Conservation (phyloP, 164 flowering plant genomes). For the Piper longum region DNA sequence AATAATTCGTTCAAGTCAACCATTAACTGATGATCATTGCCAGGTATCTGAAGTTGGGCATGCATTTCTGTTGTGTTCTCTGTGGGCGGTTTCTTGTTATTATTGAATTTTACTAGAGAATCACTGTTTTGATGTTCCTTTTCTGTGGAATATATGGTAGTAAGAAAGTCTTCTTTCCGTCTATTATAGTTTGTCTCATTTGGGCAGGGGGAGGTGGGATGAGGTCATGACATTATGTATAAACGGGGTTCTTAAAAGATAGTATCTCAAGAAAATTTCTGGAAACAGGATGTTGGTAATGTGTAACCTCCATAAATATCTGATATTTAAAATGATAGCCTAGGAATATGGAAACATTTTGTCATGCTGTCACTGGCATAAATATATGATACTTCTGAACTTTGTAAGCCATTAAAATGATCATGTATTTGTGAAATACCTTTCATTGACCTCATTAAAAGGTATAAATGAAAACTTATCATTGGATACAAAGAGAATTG, state of each 20-base stretch:
- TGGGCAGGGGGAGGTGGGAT: too few species aligned
- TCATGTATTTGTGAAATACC: not conserved
- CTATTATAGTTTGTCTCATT: too few species aligned
- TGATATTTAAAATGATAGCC: too few species aligned
- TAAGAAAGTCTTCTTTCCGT: too few species aligned
- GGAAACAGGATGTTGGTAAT: too few species aligned
- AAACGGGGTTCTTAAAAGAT: too few species aligned
- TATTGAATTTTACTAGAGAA: not conserved
- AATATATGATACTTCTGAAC: not conserved
- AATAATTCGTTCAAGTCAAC: slow-evolving; percentile 68
- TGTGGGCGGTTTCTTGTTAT: not conserved
- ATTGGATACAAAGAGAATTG: not conserved
- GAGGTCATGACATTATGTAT: too few species aligned
- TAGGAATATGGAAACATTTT: too few species aligned
- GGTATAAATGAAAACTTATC: not conserved
- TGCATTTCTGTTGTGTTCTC: not conserved
- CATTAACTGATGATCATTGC: slow-evolving; percentile 71
- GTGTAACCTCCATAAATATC: too few species aligned
- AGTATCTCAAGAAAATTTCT: too few species aligned
- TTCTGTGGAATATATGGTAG: too few species aligned
- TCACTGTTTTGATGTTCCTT: too few species aligned
- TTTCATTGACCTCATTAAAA: not conserved
- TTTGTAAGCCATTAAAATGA: not conserved
- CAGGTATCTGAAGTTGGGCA: slow-evolving; percentile 29
- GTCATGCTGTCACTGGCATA: slow-evolving; percentile 1